Evolutionary conservation across 2,329 filamentous ascomycete genomes (phyloP).

Genomic region (Sporothrix euskadiensis): DNA sequence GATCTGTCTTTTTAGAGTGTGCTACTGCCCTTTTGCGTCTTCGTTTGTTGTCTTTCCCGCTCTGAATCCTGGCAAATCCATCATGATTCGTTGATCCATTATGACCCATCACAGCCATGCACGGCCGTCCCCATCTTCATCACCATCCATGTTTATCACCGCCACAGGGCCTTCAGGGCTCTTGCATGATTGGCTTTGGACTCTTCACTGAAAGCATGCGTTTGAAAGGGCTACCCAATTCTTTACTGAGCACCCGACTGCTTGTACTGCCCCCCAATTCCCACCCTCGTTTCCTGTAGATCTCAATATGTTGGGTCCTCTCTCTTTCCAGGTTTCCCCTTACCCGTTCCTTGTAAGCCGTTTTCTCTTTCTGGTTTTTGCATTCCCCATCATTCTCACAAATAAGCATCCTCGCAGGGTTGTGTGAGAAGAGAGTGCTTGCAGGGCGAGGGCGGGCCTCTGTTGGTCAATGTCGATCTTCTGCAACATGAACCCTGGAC

Average conservation of each 20-base stretch:
- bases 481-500: background rate
- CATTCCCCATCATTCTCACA: background rate
- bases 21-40: background rate
- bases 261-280: background rate
- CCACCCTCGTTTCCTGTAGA: background rate
- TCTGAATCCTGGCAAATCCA: background rate
- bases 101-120: background rate
- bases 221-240: no score
- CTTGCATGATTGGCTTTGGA: background rate
- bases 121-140: background rate
- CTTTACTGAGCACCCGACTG: background rate
- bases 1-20: background rate
- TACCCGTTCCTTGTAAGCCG: background rate
- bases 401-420: background rate
- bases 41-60: background rate
- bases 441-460: background rate
- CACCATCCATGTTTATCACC: conserved; percentile 8
- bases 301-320: background rate
- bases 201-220: background rate
- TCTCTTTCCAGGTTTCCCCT: background rate
- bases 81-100: background rate
- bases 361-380: no score
- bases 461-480: background rate
- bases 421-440: background rate
- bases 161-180: background rate